Evolutionary conservation across 306 rosid genomes (phyloP).

Genomic region (Neltuma alba): DNA sequence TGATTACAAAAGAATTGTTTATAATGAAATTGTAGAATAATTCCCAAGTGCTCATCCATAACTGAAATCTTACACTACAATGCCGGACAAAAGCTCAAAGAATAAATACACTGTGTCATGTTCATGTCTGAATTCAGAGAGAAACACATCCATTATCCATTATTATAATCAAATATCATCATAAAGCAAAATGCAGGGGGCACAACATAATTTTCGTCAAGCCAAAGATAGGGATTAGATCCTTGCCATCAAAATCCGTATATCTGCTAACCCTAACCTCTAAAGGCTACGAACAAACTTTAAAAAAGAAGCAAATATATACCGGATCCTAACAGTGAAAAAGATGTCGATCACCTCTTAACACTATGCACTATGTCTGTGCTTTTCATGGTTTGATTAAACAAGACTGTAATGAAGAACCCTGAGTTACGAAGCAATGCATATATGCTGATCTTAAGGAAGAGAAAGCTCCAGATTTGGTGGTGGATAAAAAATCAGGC

Average conservation of each 20-base stretch:
- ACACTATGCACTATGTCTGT: neutral
- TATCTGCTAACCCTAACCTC: neutral
- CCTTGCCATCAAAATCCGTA: neutral
- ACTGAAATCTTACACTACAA: neutral
- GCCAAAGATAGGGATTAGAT: neutral
- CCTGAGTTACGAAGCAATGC: constrained; percentile 52
- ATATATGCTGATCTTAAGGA: constrained; percentile 45
- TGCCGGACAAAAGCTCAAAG: neutral
- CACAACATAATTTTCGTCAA: neutral
- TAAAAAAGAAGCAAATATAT: neutral
- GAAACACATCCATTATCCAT: neutral
- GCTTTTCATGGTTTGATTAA: neutral
- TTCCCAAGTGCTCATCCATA: neutral
- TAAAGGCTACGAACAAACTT: neutral
- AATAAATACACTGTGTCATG: neutral
- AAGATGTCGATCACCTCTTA: neutral
- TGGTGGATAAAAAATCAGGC: neutral
- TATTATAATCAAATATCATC: neutral
- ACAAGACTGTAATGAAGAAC: constrained; percentile 28
- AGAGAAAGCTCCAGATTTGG: constrained; percentile 28
- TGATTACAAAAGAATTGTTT: neutral
- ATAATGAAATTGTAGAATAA: neutral
- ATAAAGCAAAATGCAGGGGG: neutral
- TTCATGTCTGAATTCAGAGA: neutral
- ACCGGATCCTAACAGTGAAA: neutral